Evolutionary conservation across 2,329 filamentous ascomycete genomes (phyloP), one percentile per base, ranked within the genome.

Genomic region (Fusarium nematophilum): DNA sequence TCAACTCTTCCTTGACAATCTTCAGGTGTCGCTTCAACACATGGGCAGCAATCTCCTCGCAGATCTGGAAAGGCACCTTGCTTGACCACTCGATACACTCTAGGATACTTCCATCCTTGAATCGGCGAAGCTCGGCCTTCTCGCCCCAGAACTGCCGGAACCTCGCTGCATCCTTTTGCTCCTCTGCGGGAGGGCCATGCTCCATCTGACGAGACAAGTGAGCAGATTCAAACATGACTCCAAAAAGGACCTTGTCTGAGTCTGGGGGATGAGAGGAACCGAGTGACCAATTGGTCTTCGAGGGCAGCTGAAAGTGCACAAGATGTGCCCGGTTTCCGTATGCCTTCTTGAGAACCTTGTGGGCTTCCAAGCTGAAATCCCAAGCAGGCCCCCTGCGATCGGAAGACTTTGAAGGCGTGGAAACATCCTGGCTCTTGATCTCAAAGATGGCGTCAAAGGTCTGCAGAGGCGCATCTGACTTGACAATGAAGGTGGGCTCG

Each of bases 101-200:
- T 8, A 93, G 83, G 64, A 99, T 97, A 67, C 90, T 94, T 17
- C 95, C 95, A 70, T 98, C 93, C 68, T 93, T 96, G 81, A 99
- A 99, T 15, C 95, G 90, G 62, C 95, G 87, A 38, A 99, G 82
- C 74, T 99, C 95, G 2, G 95, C 86, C 73, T 95, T 96, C 9
- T 94, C 90, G 6, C 94, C 95, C 95, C 96, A 99, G 72, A 99
- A 98, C 27, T 89, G 86, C 29, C 92, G 90, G 74, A 97, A 99
- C 26, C 83, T 83, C 9, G 88, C 87, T 18, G 93, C 90, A 61
- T 92, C 91, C 62, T 90, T 88, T 74, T 94, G 93, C 57, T 95
- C 86, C 71, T 98, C 93, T 2, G 92, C 91, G 1, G 89, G 79
- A 5, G 95, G 95, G 1, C 95, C 95, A 72, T 93, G 91, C 64